Evolutionary conservation across 768 basidiomycete species (phyloP).

Genomic region (Termitomyces sp.): DNA sequence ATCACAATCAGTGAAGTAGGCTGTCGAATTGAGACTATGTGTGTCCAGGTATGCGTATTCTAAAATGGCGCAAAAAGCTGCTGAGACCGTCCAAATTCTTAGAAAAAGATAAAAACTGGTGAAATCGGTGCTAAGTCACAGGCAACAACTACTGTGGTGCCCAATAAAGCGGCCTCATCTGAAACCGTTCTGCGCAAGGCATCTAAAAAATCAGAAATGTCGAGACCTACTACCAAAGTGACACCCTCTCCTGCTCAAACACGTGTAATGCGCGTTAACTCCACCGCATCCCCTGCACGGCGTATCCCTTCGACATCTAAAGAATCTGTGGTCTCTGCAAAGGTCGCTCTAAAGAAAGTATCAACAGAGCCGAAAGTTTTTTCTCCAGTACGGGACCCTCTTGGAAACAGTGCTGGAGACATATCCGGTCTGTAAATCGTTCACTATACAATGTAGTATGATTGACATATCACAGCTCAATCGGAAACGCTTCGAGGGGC

Average conservation of each 20-base stretch:
- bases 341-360: slow-evolving; percentile 5
- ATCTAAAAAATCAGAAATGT: slow-evolving; percentile 8
- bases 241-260: slow-evolving; percentile 10
- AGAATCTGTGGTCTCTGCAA: slow-evolving; percentile 7
- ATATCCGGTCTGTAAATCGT: slow-evolving; percentile 20
- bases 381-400: slow-evolving; percentile 34
- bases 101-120: slow-evolving; percentile 17
- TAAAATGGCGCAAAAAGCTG: background rate
- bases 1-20: slow-evolving; percentile 44
- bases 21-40: slow-evolving; percentile 43
- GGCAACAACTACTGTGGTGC: slow-evolving; percentile 10
- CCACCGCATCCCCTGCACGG: slow-evolving; percentile 17
- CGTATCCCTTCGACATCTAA: slow-evolving; percentile 18
- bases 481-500: slow-evolving; percentile 14
- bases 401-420: slow-evolving; percentile 26
- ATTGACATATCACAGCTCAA: slow-evolving; percentile 14
- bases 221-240: background rate
- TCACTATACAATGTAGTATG: background rate
- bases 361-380: slow-evolving; percentile 24
- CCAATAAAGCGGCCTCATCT: slow-evolving; percentile 4
- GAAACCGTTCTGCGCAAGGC: slow-evolving; percentile 9
- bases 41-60: slow-evolving; percentile 45
- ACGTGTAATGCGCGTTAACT: slow-evolving; percentile 9
- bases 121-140: slow-evolving; percentile 12
- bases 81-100: background rate